Evolutionary conservation across 495 filamentous ascomycete species (phyloP).

Genomic region (Aspergillus leporis): DNA sequence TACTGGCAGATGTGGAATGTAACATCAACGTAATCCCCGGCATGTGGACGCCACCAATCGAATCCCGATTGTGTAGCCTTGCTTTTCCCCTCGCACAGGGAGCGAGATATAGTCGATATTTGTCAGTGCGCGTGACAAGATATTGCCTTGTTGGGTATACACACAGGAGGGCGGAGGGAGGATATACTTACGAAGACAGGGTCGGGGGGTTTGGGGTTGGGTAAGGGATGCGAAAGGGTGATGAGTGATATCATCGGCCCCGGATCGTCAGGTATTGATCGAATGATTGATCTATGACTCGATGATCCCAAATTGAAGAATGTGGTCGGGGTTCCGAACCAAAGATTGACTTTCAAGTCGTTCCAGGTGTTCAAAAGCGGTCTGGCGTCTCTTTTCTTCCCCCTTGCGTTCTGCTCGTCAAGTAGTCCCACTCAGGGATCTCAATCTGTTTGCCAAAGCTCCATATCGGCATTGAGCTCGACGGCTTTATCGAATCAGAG

Average conservation of each 20-base stretch:
- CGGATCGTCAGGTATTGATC: background rate
- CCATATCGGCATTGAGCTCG: background rate
- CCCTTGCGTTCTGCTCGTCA: background rate
- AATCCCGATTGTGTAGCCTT: constrained; percentile 3
- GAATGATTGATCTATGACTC: background rate
- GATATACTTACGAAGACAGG: background rate
- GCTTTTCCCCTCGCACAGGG: constrained; percentile 1
- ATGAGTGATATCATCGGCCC: constrained; percentile 1
- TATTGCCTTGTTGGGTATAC: constrained; percentile 1
- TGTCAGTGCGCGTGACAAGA: background rate
- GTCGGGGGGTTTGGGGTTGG: background rate
- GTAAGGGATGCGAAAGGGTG: background rate
- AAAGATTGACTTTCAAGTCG: constrained; percentile 1
- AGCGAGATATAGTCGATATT: background rate
- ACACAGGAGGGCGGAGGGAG: background rate
- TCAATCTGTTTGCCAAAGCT: background rate
- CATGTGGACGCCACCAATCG: constrained; percentile 1
- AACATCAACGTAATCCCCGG: constrained; percentile 8
- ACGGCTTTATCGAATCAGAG: background rate
- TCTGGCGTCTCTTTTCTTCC: background rate
- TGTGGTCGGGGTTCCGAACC: background rate
- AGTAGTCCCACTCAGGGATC: background rate
- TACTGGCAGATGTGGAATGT: constrained; percentile 5
- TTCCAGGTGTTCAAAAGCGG: background rate
- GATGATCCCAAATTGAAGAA: background rate